A percentile compares a stretch with the other conserved stretches of the same genome.
These are phyloP conservation scores for Fraxinus nigra DNA, from an alignment of 305 asterid species.

Conservation along the genomic window DNA sequence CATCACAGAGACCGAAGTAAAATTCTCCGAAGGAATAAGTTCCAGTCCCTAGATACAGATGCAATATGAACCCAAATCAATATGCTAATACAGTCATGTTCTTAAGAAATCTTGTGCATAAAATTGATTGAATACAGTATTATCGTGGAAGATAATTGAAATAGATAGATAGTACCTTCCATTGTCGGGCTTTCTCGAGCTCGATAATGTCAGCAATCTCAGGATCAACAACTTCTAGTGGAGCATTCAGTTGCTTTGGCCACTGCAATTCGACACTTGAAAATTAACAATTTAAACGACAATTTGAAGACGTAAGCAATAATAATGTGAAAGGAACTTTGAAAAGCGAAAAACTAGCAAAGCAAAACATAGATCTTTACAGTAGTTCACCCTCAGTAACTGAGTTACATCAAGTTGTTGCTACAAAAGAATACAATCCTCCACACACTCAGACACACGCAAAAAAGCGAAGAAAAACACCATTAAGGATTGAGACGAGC, in stretches of 20 bases:
- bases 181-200: conserved; percentile 83
- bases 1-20: conserved; percentile 86
- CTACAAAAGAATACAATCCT: background rate
- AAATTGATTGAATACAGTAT: background rate
- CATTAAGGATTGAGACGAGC: background rate
- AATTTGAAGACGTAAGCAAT: background rate
- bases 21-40: conserved; percentile 86
- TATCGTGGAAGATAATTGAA: background rate
- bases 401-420: background rate
- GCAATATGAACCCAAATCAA: background rate
- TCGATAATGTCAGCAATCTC: conserved; percentile 88
- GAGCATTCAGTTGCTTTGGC: conserved; percentile 89
- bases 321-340: background rate
- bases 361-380: background rate
- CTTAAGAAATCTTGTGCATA: background rate
- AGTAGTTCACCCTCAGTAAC: background rate
- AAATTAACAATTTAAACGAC: background rate
- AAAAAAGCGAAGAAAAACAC: background rate
- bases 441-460: background rate
- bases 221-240: conserved; percentile 78
- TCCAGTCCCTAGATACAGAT: conserved; percentile 66
- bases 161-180: conserved; percentile 57
- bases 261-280: conserved; percentile 46
- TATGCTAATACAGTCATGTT: background rate
- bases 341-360: background rate